Base-by-base conservation (phyloP, 768 basidiomycete genomes). In the Lyophyllum semitale region DNA sequence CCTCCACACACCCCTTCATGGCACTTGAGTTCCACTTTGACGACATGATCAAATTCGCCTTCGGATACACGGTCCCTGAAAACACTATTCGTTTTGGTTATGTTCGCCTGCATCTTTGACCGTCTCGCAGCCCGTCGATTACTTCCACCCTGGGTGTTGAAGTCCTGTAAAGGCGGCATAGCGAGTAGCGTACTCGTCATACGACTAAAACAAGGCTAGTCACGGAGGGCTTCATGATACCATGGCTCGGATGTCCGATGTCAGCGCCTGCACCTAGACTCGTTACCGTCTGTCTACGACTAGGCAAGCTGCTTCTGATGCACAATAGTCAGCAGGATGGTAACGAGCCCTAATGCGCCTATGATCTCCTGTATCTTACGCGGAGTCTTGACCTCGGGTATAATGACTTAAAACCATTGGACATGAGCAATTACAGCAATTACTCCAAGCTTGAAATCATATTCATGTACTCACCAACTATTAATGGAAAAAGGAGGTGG, bases 231-330 rank as follows among this genome's bases (percentile, higher is more conserved):
- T 67, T 59, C 43, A 59, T 46, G 0, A 77, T 60, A 0, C 86
- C 84, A 12, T 87, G 81, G 0, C 78, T 77, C 0, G 88, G 84
- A 57, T 91, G 89, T 7, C 81, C 77, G 0, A 89, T 78, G 62
- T 83, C 84, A 8, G 81, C 81, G n/a, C 84, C 82, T 83, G 47
- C 27, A 15, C 17, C 22, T 12, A 25, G 53, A 17, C 17, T 23
- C 7, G 3, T 42, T 33, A 22, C 29, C 20, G 23, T 32, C 26
- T 18, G 17, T 15, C 33, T 15, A 35, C 17, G 12, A 6, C 12
- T 15, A 35, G 11, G 33, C 11, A 35, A 35, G 33, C 6, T 13
- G n/a, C n/a, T n/a, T n/a, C n/a, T n/a, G n/a, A n/a, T n/a, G n/a
- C n/a, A n/a, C n/a, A n/a, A n/a, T n/a, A n/a, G n/a, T n/a, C n/a